Base-by-base conservation (phyloP, 129 eudicot genomes). In the Ambrosia artemisiifolia region DNA sequence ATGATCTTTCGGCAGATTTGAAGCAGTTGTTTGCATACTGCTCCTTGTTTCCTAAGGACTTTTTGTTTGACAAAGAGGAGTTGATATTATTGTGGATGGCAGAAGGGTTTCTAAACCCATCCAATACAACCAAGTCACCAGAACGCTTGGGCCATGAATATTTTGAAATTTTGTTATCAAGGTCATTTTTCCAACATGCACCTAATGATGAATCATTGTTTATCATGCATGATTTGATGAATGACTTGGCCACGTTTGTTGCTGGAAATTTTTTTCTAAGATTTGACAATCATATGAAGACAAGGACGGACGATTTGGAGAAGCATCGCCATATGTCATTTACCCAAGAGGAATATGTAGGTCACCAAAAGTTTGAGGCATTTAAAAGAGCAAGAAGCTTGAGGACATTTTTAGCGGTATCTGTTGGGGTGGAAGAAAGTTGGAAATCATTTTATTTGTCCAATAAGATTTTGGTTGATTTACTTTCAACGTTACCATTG, bases 1-100 rank as follows among this genome's bases (percentile, higher is more conserved):
- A 61, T 12, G 66, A 61, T 33, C 66, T 61, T 61, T 13, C 66
- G 0, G 20, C 66, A 0, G 2, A 35, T 63, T 63, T 63, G 24
- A 59, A 59, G 14, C 42, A 30, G 11, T 59, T 59, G 38, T 59
- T 59, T 6, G 42, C 65, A 12, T 59, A 63, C 14, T 63, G 67
- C 67, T 63, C 67, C 14, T 63, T 63, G 46, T 63, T 63, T 3
- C 67, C 67, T 1, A 61, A 61, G 44, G 66, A n/a, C 11, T 61
- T 33, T 14, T 5, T 61, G 20, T 34, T 61, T 34, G 14, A 63
- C 48, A 63, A 63, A 2, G 30, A 63, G 7, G 48, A 63, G 7
- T 63, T 63, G 48, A 7, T 63, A 0, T 2, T 63, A 6, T 63
- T 63, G 6, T 63, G 67, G 67, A 7, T 63, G 30, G 67, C 32